Conservation (phyloP, 2,329 filamentous ascomycete species). For the Didymella segeticola region DNA sequence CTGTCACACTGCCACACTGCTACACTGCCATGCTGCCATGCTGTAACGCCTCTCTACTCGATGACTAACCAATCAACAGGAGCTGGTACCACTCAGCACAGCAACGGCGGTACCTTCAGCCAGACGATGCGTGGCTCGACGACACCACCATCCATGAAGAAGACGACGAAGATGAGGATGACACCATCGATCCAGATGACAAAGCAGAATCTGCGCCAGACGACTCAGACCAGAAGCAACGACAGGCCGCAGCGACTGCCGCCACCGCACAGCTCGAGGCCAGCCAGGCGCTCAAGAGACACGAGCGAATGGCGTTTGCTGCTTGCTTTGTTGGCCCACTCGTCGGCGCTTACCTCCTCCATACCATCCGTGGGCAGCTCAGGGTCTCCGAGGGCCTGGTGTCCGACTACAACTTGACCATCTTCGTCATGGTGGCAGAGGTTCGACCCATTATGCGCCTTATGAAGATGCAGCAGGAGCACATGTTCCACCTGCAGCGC, state of each 20-base stretch:
- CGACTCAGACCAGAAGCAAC: constrained; percentile 13
- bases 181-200: constrained; percentile 21
- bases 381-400: constrained; percentile 87
- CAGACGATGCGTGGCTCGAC: constrained; percentile 22
- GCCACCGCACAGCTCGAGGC: constrained; percentile 49
- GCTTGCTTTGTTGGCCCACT: constrained; percentile 82
- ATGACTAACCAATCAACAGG: constrained; percentile 38
- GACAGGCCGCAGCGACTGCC: background rate
- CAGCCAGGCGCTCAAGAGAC: constrained; percentile 70
- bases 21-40: no score
- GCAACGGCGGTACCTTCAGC: constrained; percentile 37
- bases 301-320: constrained; percentile 76
- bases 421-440: constrained; percentile 88
- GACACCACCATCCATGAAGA: constrained; percentile 39
- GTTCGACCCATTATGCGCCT: constrained; percentile 82
- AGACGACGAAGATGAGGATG: constrained; percentile 39
- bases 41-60: background rate
- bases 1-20: no score
- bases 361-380: constrained; percentile 79
- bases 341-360: constrained; percentile 82
- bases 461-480: constrained; percentile 77
- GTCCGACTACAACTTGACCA: constrained; percentile 89
- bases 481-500: constrained; percentile 82
- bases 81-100: constrained; percentile 62
- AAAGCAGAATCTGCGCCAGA: constrained; percentile 13